These are phyloP conservation scores for Beauveria sp. DNA, from an alignment of 2,329 filamentous ascomycete species.

Conservation along the genomic window DNA sequence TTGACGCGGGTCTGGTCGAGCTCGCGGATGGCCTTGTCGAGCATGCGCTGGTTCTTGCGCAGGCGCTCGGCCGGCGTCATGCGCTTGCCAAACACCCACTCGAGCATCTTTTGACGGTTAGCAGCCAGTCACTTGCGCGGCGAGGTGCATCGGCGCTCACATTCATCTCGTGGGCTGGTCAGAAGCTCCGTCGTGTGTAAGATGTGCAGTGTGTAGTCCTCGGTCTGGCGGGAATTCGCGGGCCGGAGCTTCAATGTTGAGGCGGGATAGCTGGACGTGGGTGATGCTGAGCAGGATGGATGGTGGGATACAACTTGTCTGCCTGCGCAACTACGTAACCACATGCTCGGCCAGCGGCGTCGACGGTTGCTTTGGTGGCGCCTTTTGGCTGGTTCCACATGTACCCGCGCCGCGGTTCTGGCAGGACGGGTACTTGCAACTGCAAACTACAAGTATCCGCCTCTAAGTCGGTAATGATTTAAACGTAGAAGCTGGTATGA, in stretches of 20 bases:
- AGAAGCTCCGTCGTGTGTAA: background rate
- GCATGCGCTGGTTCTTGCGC: constrained; percentile 88
- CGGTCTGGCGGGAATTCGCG: background rate
- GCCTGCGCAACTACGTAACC: constrained; percentile 8
- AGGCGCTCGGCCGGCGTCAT: constrained; percentile 92
- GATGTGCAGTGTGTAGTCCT: background rate
- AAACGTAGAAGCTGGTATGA: no score
- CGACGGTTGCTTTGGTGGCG: background rate
- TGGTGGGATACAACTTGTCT: constrained; percentile 1
- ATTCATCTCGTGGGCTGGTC: constrained; percentile 41
- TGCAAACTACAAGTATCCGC: no score
- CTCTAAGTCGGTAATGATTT: no score
- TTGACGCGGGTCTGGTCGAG: constrained; percentile 92
- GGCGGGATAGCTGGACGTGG: background rate
- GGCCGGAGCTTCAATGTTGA: background rate
- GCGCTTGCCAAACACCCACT: constrained; percentile 99
- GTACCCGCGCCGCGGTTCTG: background rate
- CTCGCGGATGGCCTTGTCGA: constrained; percentile 96
- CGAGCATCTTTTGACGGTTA: constrained; percentile 62
- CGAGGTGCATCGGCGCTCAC: constrained; percentile 29
- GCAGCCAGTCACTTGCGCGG: constrained; percentile 4
- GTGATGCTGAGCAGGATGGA: background rate
- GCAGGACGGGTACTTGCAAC: background rate
- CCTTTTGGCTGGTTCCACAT: background rate
- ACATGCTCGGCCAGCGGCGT: background rate